Base-by-base conservation (phyloP, 768 basidiomycete genomes). In the Phanerodontia chrysosporium region DNA sequence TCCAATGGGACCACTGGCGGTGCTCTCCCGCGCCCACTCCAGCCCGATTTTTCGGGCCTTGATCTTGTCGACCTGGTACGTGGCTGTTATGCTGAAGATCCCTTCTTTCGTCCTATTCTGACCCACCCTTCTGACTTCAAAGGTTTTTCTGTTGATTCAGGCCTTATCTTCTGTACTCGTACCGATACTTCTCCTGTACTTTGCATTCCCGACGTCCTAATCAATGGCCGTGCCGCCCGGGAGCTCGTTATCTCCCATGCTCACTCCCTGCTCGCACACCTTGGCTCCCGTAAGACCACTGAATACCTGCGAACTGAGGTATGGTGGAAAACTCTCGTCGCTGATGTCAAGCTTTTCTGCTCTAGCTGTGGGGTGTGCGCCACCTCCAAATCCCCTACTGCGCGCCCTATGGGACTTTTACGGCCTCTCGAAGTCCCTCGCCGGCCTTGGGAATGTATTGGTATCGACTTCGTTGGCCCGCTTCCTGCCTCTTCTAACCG, bases 401-500 rank as follows among this genome's bases (percentile, higher is more conserved):
- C 9, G 39, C 4, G 4, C 4, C 39, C 39, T 9, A 18, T 18
- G 4, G 57, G 42, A 36, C 55, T 61, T 65, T 57, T 70, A 66
- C 12, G 48, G 1, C 28, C 49, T 1, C 62, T 74, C 9, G 72
- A 71, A 0, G 62, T 75, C 0, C 74, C 73, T 0, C 62, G 52
- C 0, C 55, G 60, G 3, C 78, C 76, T 0, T 77, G 74, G 74
- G 66, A 71, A 1, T 69, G 70, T 0, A 75, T 80, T 0, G 72
- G 69, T 0, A 75, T 79, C 51, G 77, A 79, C 62, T 78, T 78
- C 39, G 57, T 78, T 0, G 76, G 71, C 0, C 73, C 71, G 1
- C 64, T 79, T 10, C 72, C 74, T 13, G 32, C 60, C 18, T 65
- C 49, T 0, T n/a, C n/a, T n/a, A n/a, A n/a, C n/a, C n/a, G n/a